Evolutionary conservation across 2,329 filamentous ascomycete species (phyloP).

Genomic region (Aspergillus hortae): DNA sequence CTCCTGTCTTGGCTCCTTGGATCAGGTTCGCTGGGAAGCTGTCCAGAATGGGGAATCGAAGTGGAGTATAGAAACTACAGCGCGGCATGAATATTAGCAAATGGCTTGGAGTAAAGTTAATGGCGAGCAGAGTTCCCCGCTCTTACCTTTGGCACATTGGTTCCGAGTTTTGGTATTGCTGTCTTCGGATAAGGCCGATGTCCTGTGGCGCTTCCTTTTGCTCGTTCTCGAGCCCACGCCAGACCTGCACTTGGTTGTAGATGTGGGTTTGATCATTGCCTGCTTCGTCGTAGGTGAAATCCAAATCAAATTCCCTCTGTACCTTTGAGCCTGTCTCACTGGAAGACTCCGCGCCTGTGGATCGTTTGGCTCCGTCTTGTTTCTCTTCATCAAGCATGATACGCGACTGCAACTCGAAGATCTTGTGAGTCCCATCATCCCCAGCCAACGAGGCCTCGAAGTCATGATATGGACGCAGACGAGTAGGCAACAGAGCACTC

Average conservation of each 20-base stretch:
- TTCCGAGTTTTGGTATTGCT: slow-evolving; percentile 31
- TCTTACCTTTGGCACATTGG: slow-evolving; percentile 32
- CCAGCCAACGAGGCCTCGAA: slow-evolving; percentile 50
- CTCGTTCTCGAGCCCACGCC: slow-evolving; percentile 22
- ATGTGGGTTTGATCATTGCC: slow-evolving; percentile 24
- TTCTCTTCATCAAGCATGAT: slow-evolving; percentile 38
- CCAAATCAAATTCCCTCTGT: slow-evolving; percentile 34
- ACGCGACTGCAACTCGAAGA: slow-evolving; percentile 71
- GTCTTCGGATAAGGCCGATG: slow-evolving; percentile 25
- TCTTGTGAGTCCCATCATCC: slow-evolving; percentile 67
- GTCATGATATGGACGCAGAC: slow-evolving; percentile 43
- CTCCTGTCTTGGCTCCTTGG: slow-evolving; percentile 39
- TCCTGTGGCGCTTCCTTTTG: slow-evolving; percentile 18
- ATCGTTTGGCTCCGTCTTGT: neutral
- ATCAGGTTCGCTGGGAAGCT: slow-evolving; percentile 79
- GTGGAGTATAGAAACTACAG: slow-evolving; percentile 35
- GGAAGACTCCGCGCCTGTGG: neutral
- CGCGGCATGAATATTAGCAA: slow-evolving; percentile 6
- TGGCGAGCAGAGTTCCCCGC: neutral
- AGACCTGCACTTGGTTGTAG: slow-evolving; percentile 35
- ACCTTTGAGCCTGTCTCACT: slow-evolving; percentile 12
- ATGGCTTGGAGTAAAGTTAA: no score
- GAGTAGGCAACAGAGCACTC: slow-evolving; percentile 70
- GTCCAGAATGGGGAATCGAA: slow-evolving; percentile 73
- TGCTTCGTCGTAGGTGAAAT: slow-evolving; percentile 34